Conservation (phyloP, 495 filamentous ascomycete genomes). For the Hypoxylon fuscum region DNA sequence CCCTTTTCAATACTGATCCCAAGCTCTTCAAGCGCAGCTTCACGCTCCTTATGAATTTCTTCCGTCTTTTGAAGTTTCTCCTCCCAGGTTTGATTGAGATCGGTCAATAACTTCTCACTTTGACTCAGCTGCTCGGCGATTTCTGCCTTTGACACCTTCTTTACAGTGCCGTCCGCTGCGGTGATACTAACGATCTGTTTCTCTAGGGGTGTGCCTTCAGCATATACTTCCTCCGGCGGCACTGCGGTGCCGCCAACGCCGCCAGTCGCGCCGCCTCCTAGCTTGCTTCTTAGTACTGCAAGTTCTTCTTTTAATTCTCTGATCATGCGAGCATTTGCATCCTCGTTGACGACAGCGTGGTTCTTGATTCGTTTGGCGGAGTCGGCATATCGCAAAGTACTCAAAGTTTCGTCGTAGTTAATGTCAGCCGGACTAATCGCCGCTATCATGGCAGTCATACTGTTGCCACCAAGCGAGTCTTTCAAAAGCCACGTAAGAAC, state of each 20-base stretch:
- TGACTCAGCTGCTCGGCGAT: slow-evolving; percentile 96
- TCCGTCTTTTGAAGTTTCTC: slow-evolving; percentile 95
- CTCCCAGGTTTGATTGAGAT: slow-evolving; percentile 99
- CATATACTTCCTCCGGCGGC: slow-evolving; percentile 80
- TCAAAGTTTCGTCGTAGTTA: slow-evolving; percentile 97
- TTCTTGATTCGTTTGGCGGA: slow-evolving; percentile 99
- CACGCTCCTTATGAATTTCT: slow-evolving; percentile 95
- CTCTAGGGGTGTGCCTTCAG: slow-evolving; percentile 89
- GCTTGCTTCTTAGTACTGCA: slow-evolving; percentile 83
- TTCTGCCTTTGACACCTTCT: slow-evolving; percentile 97
- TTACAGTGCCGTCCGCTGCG: slow-evolving; percentile 82
- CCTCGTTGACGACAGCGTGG: slow-evolving; percentile 98
- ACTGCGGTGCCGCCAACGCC: slow-evolving; percentile 56
- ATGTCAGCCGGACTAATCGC: slow-evolving; percentile 98
- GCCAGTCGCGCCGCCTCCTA: slow-evolving; percentile 70
- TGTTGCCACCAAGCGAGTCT: slow-evolving; percentile 97
- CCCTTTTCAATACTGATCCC: slow-evolving; percentile 99
- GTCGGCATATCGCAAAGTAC: slow-evolving; percentile 95
- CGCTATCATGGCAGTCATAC: slow-evolving; percentile 99
- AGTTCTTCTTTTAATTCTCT: slow-evolving; percentile 97
- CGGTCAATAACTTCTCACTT: slow-evolving; percentile 93
- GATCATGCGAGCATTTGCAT: slow-evolving; percentile 99
- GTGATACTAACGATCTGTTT: slow-evolving; percentile 97
- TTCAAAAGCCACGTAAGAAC: slow-evolving; percentile 97
- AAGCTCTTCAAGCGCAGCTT: slow-evolving; percentile 93